Evolutionary conservation across 2,329 filamentous ascomycete species (phyloP).

Genomic region (Verticillium albo-atrum): DNA sequence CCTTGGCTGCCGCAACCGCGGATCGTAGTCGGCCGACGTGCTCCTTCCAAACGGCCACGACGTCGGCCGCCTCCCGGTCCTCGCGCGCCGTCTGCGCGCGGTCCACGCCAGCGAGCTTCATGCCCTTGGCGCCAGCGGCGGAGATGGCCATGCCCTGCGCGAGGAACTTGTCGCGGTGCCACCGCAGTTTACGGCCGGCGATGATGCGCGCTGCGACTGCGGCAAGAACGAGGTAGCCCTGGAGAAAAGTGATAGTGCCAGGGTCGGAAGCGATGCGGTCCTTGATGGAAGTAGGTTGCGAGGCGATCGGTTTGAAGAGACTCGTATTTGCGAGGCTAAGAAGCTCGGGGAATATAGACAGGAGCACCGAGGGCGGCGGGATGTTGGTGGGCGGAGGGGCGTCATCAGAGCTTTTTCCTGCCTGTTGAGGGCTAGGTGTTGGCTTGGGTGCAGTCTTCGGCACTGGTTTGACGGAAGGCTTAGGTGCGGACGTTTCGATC

Average conservation of each 20-base stretch:
- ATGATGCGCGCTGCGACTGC: conserved; percentile 74
- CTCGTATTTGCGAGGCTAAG: conserved; percentile 60
- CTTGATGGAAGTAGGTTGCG: conserved; percentile 52
- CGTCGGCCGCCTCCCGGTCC: conserved; percentile 78
- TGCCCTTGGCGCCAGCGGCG: conserved; percentile 69
- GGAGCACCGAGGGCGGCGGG: conserved; percentile 78
- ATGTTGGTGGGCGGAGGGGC: conserved; percentile 73
- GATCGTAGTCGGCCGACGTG: conserved; percentile 71
- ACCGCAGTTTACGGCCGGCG: conserved; percentile 78
- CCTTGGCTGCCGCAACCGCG: conserved; percentile 63
- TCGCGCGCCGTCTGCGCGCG: conserved; percentile 78
- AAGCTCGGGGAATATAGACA: conserved; percentile 70
- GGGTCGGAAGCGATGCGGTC: conserved; percentile 61
- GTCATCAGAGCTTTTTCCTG: conserved; percentile 17
- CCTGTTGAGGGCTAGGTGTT: conserved; percentile 1
- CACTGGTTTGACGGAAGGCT: conserved; percentile 7
- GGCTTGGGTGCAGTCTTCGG: conserved; percentile 1
- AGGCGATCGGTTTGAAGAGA: conserved; percentile 62
- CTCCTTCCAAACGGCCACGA: conserved; percentile 69
- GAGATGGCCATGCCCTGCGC: conserved; percentile 88
- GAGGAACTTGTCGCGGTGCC: conserved; percentile 84
- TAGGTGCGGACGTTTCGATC: conserved; percentile 15
- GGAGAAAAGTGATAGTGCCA: conserved; percentile 58
- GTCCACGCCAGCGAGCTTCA: conserved; percentile 88
- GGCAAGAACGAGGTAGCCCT: conserved; percentile 58